Evolutionary conservation across 352 stramenopile genomes (phyloP), one percentile per base, ranked within the genome.

Genomic region (Globisporangium camurandrum): DNA sequence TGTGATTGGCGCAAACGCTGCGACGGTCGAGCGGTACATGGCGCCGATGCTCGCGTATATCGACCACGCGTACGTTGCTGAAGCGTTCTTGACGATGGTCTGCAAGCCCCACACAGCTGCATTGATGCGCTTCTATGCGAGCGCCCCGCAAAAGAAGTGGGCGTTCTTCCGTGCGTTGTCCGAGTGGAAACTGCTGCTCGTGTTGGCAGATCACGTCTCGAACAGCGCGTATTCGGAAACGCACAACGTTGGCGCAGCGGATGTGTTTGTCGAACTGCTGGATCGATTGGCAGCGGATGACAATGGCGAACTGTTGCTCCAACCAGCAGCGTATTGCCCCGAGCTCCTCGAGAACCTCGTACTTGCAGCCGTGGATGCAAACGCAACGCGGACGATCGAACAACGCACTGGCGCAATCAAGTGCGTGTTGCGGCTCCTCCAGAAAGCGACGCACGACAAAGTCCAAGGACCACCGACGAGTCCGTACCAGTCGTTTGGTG

Each of bases 261-360:
- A 96, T 49, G 80, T 95, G 26, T 90, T 96, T 54, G 60, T 96
- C 8, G 79, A 95, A 59, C 68, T 95, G 22, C 56, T 95, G 20
- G 84, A 96, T 36, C 68, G 84, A 1, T 67, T 96, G 17, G 84
- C 86, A 7, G 78, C 85, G 4, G 87, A 96, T 37, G 82, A 95
- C 23, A 95, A 95, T 46, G 87, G 87, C 41, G 81, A 88, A 49
- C 59, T 96, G 36, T 59, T 96, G 46, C 63, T 96, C 24, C 86
- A 96, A 56, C 87, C 87, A 0, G 66, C 84, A 4, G 83, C 76
- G 4, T 85, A 96, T 56, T 91, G 71, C 43, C 80, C 78, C 0
- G 84, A 96, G 49, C 56, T 96, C 16, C 64, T 96, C 4, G 75
- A 93, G 33, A 77, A 71, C 11, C 59, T 96, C n/a, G 74, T 95